Percentiles rank a stretch among this genome's conserved stretches.
These are phyloP conservation scores for Aspergillus sp. DNA, from an alignment of 2,329 filamentous ascomycete species.

Conservation along the genomic window DNA sequence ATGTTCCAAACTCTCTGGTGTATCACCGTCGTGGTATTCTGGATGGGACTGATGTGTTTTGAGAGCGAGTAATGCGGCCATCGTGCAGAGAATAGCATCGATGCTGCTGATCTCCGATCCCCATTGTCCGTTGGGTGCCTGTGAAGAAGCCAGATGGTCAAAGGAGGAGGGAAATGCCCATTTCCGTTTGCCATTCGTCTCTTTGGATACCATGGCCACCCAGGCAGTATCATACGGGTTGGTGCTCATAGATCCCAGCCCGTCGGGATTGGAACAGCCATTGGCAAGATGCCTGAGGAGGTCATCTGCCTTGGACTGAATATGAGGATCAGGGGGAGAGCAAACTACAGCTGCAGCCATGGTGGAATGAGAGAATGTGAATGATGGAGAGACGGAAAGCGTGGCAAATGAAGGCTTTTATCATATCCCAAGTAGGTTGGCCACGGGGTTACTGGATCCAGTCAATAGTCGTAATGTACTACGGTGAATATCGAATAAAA, in stretches of 20 bases:
- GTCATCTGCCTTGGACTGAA: background rate
- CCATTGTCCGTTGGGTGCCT: conserved; percentile 1
- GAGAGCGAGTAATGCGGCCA: conserved; percentile 2
- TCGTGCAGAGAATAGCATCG: conserved; percentile 1
- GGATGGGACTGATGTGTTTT: background rate
- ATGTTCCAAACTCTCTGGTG: background rate
- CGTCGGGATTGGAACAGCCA: background rate
- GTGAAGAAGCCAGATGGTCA: background rate
- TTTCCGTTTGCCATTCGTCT: background rate
- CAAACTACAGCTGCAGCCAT: too few relatives aligned
- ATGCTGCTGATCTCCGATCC: background rate
- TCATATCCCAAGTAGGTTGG: too few relatives aligned
- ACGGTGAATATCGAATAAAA: too few relatives aligned
- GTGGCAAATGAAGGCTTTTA: too few relatives aligned
- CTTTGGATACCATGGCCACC: conserved; percentile 1
- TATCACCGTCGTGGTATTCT: background rate
- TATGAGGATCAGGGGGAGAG: too few relatives aligned
- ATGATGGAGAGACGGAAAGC: too few relatives aligned
- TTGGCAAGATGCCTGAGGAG: background rate
- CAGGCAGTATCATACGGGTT: conserved; percentile 2
- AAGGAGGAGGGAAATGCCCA: conserved; percentile 2
- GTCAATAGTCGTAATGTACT: too few relatives aligned
- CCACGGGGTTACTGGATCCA: too few relatives aligned
- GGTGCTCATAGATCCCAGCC: conserved; percentile 1
- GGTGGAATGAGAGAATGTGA: too few relatives aligned